Evolutionary conservation across 1,284 basidiomycete genomes (phyloP), one percentile per base, ranked within the genome.

Genomic region (Heterobasidion occidentale): DNA sequence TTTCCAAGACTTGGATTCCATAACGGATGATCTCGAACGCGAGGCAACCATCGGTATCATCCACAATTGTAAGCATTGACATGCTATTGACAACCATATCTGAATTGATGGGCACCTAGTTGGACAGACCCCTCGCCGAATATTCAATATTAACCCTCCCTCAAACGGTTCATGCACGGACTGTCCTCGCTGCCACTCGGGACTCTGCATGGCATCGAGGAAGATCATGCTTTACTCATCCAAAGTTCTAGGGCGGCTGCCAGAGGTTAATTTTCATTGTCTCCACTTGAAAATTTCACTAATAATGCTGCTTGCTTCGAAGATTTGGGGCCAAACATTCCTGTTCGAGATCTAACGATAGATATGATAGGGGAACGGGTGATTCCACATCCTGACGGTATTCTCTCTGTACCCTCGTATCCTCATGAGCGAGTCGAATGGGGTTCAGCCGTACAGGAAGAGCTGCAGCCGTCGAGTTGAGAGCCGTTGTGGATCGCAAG

Each of bases 41-140:
- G 92, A 94, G 64, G 94, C 94, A 0, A 92, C 92, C 1, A 90
- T 95, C 8, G 92, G 94, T 4, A 96, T 95, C 61, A 97, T 98
- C 50, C 94, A 98, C 71, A 97, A 96, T 62, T 96, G 92, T 91
- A 62, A 54, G 79, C 63, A 2, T 17, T 45, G 36, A 1, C 3
- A n/a, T 14, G n/a, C 7, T 5, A 36, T 35, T 27, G 4, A 11
- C n/a, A n/a, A 20, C 0, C n/a, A 19, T 20, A 15, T 9, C 12
- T 9, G 33, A 34, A 36, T 27, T 56, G 48, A 58, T 60, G 7
- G 58, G 60, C 64, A 34, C 59, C 6, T 62, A 91, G 90, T 95
- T 65, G 93, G 93, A 15, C 92, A 95, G 71, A 95, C 94, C 0
- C 93, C 93, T 1, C 77, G 85, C 33, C 93, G 92, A 67, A 79